A percentile compares a stretch with the other conserved stretches of the same genome.
Evolutionary conservation across 2,329 filamentous ascomycete species (phyloP).

Genomic region (Cladosporium oxysporum): DNA sequence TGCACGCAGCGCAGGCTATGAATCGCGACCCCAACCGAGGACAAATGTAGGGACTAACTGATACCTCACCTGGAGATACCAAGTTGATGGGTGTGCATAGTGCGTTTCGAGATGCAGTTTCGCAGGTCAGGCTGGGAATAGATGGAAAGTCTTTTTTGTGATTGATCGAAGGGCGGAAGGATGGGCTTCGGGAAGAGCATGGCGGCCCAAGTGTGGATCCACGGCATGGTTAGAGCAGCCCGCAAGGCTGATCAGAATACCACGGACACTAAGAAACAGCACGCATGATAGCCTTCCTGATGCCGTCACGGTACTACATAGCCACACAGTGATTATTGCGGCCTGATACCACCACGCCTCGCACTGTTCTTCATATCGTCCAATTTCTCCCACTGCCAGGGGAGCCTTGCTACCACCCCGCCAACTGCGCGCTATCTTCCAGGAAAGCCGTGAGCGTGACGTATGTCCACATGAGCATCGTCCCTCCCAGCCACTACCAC

Average conservation of each 20-base stretch:
- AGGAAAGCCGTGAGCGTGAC: conserved; percentile 5
- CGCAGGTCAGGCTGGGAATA: not conserved
- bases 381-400: not conserved
- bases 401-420: conserved; percentile 5
- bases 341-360: not conserved
- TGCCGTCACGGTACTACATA: not conserved
- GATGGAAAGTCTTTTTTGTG: not conserved
- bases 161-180: not conserved
- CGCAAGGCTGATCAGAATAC: conserved; percentile 4
- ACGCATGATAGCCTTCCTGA: no score
- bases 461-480: not conserved
- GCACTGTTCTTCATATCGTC: not conserved
- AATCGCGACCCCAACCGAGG: not conserved
- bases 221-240: not conserved
- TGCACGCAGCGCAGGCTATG: not conserved
- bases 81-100: not conserved
- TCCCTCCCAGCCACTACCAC: conserved; percentile 6
- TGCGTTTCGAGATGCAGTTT: not conserved
- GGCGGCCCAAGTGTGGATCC: conserved; percentile 5
- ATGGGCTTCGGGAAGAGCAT: not conserved
- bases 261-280: not conserved
- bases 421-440: conserved; percentile 7
- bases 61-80: not conserved
- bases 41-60: not conserved
- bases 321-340: not conserved